These are phyloP conservation scores for Ustilago xerochloae DNA, from an alignment of 1,284 basidiomycete species.

Conservation along the genomic window DNA sequence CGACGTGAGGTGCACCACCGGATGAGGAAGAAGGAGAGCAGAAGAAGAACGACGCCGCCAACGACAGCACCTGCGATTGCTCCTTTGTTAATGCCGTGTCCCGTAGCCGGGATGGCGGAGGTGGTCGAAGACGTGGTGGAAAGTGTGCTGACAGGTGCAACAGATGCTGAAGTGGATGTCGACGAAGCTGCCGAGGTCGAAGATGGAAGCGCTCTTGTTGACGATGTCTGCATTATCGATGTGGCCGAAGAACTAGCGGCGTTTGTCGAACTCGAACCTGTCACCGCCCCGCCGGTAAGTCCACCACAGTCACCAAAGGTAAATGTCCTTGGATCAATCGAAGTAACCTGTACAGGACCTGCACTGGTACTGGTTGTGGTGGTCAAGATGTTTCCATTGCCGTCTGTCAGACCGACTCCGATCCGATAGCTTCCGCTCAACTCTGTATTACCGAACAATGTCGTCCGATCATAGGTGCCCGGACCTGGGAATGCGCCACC, in stretches of 20 bases:
- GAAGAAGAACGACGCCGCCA: constrained; percentile 6
- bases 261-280: background rate
- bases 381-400: constrained; percentile 14
- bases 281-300: background rate
- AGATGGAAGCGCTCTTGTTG: background rate
- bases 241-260: background rate
- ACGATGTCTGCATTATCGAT: background rate
- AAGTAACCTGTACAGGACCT: constrained; percentile 12
- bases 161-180: constrained; percentile 1
- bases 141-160: background rate
- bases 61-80: constrained; percentile 21
- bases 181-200: background rate
- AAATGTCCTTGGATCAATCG: constrained; percentile 8
- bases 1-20: constrained; percentile 27
- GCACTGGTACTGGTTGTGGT: background rate
- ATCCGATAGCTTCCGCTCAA: constrained; percentile 17
- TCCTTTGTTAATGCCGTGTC: constrained; percentile 10
- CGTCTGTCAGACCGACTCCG: constrained; percentile 19
- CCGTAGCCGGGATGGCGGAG: background rate
- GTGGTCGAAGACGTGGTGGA: background rate
- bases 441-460: constrained; percentile 9
- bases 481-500: constrained; percentile 14
- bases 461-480: constrained; percentile 5
- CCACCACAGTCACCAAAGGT: constrained; percentile 8
- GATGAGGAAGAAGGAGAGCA: constrained; percentile 1